Evolutionary conservation across 768 basidiomycete genomes (phyloP), one percentile per base, ranked within the genome.

Genomic region (Daedaleopsis sinensis): DNA sequence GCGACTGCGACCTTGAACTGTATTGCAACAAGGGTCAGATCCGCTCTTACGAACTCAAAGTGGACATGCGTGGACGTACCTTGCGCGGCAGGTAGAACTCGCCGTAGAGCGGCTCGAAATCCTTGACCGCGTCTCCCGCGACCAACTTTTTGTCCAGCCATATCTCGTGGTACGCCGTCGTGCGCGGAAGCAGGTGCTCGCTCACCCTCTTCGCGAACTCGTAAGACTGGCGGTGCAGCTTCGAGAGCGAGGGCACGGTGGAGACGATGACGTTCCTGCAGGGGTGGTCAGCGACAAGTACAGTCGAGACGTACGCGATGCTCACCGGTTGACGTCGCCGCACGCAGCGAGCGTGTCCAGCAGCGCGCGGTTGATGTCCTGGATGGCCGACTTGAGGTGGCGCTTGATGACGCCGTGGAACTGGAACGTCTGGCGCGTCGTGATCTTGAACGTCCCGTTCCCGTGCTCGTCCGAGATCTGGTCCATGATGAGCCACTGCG

Each of bases 341-440:
- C 97, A 98, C 23, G 97, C 97, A 52, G 96, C 97, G 62, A 99
- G 86, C 3, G 97, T 98, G 74, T 99, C 97, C 60, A 99, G 80
- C 67, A 98, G 71, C 23, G 83, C 88, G 53, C 87, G 82, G 77
- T 99, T 99, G 74, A 98, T 98, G 57, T 87, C 93, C 78, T 97
- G 96, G 65, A 99, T 98, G 18, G 95, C 92, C 35, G 92, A 89
- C 78, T 98, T 98, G 74, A 99, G 77, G 73, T 99, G 94, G 64
- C 84, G 84, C 81, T 99, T 99, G 80, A 99, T 94, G 68, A 99
- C 93, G 58, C 97, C 97, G 74, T 99, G 97, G 83, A 97, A 98
- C 77, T 99, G 97, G 89, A 98, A 99, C 11, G 97, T 99, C 74
- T 94, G 88, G 63, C 97, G 84, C 37, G 97, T 99, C 50, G 97